Conservation (phyloP, 306 rosid species). For the Dicorynia guianensis region DNA sequence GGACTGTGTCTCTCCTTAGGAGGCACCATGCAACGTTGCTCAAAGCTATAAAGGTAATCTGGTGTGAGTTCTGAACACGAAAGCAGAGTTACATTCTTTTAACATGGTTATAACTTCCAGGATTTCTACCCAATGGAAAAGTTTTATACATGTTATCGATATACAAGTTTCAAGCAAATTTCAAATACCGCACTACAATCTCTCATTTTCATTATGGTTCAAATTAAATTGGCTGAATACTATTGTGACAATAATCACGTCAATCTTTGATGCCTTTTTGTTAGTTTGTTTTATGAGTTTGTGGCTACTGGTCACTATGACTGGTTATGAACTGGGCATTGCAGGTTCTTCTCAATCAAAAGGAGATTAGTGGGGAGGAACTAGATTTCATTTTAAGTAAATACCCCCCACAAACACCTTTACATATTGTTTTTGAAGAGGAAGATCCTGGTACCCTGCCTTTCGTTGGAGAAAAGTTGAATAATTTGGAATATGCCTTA, state of each 20-base stretch:
- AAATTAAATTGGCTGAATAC: neutral
- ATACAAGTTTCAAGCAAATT: neutral
- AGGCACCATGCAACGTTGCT: slow-evolving; percentile 89
- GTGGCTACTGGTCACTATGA: slow-evolving; percentile 4
- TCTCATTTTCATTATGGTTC: neutral
- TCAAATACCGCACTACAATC: neutral
- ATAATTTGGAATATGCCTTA: slow-evolving; percentile 56
- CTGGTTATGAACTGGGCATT: slow-evolving; percentile 34
- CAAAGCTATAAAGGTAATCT: slow-evolving; percentile 79
- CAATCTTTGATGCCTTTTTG: slow-evolving; percentile 19
- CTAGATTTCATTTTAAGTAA: slow-evolving; percentile 71
- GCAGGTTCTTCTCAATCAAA: slow-evolving; percentile 82
- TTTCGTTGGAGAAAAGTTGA: slow-evolving; percentile 51
- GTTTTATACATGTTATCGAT: neutral
- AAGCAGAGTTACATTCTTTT: neutral
- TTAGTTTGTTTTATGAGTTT: slow-evolving; percentile 14
- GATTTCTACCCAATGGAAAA: neutral
- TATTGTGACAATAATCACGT: slow-evolving; percentile 26
- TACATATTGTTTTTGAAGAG: slow-evolving; percentile 71
- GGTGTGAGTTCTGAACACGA: slow-evolving; percentile 5
- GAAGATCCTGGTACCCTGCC: slow-evolving; percentile 72
- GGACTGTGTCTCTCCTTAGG: slow-evolving; percentile 74
- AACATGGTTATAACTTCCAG: neutral
- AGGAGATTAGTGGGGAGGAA: slow-evolving; percentile 83
- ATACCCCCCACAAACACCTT: slow-evolving; percentile 88